These are phyloP conservation scores for Xylaria sp. DNA, from an alignment of 495 filamentous ascomycete species.

Conservation along the genomic window DNA sequence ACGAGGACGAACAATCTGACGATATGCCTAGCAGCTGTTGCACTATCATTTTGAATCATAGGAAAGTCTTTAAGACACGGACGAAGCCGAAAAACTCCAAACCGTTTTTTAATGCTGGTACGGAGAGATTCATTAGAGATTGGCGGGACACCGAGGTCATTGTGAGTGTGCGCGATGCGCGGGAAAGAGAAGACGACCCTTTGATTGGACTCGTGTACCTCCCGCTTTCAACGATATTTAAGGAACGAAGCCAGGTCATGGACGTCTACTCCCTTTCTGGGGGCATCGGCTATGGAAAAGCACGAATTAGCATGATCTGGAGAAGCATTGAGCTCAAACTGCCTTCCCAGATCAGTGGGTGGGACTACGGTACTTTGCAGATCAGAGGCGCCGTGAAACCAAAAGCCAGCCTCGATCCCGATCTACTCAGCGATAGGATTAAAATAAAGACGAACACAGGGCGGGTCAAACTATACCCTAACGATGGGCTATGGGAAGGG, in stretches of 20 bases:
- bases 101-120: conserved; percentile 81
- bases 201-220: conserved; percentile 72
- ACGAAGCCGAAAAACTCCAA: conserved; percentile 80
- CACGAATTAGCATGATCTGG: conserved; percentile 72
- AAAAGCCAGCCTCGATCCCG: conserved; percentile 47
- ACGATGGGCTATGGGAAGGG: conserved; percentile 44
- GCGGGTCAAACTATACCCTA: conserved; percentile 60
- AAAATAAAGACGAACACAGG: conserved; percentile 63
- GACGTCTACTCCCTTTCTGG: conserved; percentile 66
- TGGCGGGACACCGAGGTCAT: conserved; percentile 70
- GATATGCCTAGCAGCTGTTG: conserved; percentile 72
- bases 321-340: conserved; percentile 67
- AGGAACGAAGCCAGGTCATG: conserved; percentile 64
- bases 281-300: conserved; percentile 73
- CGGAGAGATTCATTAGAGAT: conserved; percentile 72
- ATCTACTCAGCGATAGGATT: conserved; percentile 54
- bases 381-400: conserved; percentile 50
- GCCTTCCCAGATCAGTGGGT: conserved; percentile 62
- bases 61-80: conserved; percentile 71
- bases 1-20: conserved; percentile 66
- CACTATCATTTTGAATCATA: conserved; percentile 73
- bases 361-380: conserved; percentile 72
- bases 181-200: conserved; percentile 70
- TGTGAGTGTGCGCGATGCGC: conserved; percentile 67
- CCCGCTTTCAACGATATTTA: conserved; percentile 63